Base-by-base conservation (phyloP, 768 basidiomycete genomes). In the Cystofilobasidium capitatum region DNA sequence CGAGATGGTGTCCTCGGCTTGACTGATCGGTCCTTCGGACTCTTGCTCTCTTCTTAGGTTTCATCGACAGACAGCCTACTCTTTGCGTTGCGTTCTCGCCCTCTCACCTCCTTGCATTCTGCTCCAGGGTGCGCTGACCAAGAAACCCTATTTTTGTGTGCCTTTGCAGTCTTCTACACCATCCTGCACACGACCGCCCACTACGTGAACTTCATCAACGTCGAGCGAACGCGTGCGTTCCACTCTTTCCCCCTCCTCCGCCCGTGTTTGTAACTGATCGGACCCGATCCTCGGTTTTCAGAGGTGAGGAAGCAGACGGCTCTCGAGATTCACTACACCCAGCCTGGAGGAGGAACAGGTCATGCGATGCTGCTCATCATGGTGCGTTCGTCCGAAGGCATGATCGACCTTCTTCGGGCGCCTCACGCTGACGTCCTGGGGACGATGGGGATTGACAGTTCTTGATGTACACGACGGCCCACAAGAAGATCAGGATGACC, bases 351-450 rank as follows among this genome's bases (percentile, higher is more conserved):
- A n/a, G 87, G 94, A 76, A 90, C 91, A 1, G 92, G 92, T 17
- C 92, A 97, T 76, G 88, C 91, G 77, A 92, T 94, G 91, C 84
- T 94, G 47, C 80, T 96, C 69, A 85, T 92, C 76, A 91, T 97
- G 89, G 76, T 97, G 71, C 76, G 91, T 73, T 91, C 94, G 83
- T 72, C 67, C 65, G n/a, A n/a, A n/a, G n/a, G n/a, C n/a, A n/a
- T n/a, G n/a, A 29, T n/a, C 1, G 3, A 24, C 42, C 24, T 24
- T 24, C n/a, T 24, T 1, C 40, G 10, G 40, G 20, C 10, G 10
- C 10, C 40, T 42, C 10, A 42, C 40, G 20, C 20, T 10, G 10
- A 49, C 47, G 4, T 35, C 55, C 24, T 33, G n/a, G n/a, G n/a
- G n/a, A n/a, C n/a, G n/a, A n/a, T n/a, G n/a, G n/a, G n/a, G n/a